Base-by-base conservation (phyloP, 1,284 basidiomycete species). In the Tremellales sp. region DNA sequence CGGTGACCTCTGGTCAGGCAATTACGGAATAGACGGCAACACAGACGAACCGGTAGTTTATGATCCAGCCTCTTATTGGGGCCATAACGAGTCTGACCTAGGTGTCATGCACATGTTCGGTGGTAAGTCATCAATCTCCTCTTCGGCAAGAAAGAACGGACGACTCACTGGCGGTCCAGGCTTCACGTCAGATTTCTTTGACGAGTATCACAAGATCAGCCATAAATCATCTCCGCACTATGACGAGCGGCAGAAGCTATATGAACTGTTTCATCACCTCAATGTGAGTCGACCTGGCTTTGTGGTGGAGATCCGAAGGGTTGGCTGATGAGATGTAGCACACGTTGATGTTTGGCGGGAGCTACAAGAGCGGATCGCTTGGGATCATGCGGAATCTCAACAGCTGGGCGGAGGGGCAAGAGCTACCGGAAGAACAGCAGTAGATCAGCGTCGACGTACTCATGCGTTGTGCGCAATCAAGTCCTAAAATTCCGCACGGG, bases 261-360 rank as follows among this genome's bases (percentile, higher is more conserved):
- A 92, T 63, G 84, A 90, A 71, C 74, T 91, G 36, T 93, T 88
- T 59, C 89, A 93, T 71, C 89, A 91, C 66, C 75, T 92, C 54
- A 93, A 92, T 42, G 72, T 72, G 48, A 51, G 65, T 57, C 12
- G 4, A 23, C 4, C 11, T 31, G 0, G 17, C 19, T 35, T 26
- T 23, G 11, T 15, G 33, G 15, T n/a, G n/a, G n/a, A n/a, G 6
- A 21, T 23, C 3, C 27, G 21, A 22, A 17, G 1, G 13, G n/a
- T 3, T 5, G 7, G 17, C 25, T 49, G 44, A 42, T 56, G 19
- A 11, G 45, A 13, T 5, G 10, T 51, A 73, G 71, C 71, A 73
- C 45, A 61, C 64, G 4, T 51, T 72, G 35, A 67, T 74, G 64
- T 74, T 74, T 51, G 70, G 72, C 8, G 68, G 70, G 1, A 53